Percentiles rank a stretch among this genome's conserved stretches.
Evolutionary conservation across 1,284 basidiomycete species (phyloP).

Genomic region (Ustilago sp.): DNA sequence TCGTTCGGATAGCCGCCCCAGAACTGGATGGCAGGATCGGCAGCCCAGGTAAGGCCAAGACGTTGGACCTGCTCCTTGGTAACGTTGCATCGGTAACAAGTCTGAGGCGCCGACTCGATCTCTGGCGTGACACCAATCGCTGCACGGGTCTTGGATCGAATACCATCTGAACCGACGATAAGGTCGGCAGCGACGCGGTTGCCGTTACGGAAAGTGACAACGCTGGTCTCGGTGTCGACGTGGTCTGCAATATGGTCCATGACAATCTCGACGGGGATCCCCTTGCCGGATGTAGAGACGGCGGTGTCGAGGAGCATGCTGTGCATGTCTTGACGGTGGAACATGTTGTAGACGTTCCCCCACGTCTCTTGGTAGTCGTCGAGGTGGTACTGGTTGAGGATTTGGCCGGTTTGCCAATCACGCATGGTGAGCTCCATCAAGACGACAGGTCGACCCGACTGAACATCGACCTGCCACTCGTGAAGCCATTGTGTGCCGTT

Average conservation of each 20-base stretch:
- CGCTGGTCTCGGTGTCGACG: constrained; percentile 65
- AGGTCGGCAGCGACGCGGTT: constrained; percentile 74
- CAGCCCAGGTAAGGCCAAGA: constrained; percentile 69
- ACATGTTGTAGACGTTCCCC: constrained; percentile 65
- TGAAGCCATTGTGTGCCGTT: constrained; percentile 53
- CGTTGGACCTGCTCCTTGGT: constrained; percentile 61
- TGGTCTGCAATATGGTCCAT: constrained; percentile 70
- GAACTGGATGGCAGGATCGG: constrained; percentile 70
- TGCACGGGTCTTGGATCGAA: constrained; percentile 61
- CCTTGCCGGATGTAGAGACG: constrained; percentile 60
- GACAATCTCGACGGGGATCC: constrained; percentile 53
- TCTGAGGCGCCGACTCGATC: constrained; percentile 68
- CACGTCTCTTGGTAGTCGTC: constrained; percentile 51
- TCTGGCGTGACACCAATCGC: constrained; percentile 53
- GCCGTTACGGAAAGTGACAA: constrained; percentile 72
- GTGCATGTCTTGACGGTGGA: constrained; percentile 70
- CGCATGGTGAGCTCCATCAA: constrained; percentile 54
- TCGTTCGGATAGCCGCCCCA: constrained; percentile 68
- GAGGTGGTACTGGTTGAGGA: constrained; percentile 51
- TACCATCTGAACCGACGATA: constrained; percentile 78
- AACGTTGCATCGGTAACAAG: constrained; percentile 71
- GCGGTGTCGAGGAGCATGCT: constrained; percentile 64
- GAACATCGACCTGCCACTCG: constrained; percentile 44
- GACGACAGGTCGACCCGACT: constrained; percentile 44
- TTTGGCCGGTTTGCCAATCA: constrained; percentile 47